A percentile compares a stretch with the other conserved stretches of the same genome.
phyloP scores from a whole-genome alignment of 2,329 filamentous ascomycete species.

The Aureobasidium melanogenum region DNA sequence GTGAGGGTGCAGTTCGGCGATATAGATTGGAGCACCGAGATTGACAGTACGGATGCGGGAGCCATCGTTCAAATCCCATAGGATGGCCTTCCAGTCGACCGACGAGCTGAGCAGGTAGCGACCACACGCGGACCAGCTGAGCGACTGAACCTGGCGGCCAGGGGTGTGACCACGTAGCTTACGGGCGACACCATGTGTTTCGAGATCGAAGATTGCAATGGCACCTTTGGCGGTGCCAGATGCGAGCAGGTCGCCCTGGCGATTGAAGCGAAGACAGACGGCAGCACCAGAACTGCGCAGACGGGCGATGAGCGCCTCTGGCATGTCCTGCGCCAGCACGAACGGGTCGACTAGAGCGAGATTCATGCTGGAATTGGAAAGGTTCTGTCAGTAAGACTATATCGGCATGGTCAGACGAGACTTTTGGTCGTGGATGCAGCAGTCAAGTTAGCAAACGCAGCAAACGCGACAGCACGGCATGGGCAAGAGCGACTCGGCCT shows the following conservation, averaged over 20 bases:
- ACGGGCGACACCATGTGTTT: constrained; percentile 91
- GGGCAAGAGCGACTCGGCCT: background rate
- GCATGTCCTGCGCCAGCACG: constrained; percentile 71
- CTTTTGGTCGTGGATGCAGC: background rate
- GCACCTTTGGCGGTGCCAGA: constrained; percentile 87
- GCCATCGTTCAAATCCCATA: constrained; percentile 82
- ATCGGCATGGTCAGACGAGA: background rate
- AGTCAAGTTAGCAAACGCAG: background rate
- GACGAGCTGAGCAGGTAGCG: constrained; percentile 86
- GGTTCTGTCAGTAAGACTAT: background rate
- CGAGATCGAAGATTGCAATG: constrained; percentile 91
- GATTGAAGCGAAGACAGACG: constrained; percentile 74
- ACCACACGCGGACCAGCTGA: constrained; percentile 92
- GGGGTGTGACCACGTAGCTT: constrained; percentile 83
- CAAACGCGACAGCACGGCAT: background rate
- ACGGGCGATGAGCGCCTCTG: constrained; percentile 79
- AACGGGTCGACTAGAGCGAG: constrained; percentile 63
- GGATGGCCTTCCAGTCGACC: constrained; percentile 90
- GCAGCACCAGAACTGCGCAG: constrained; percentile 61
- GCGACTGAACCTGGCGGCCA: constrained; percentile 73
- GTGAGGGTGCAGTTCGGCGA: constrained; percentile 86
- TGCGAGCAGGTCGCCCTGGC: constrained; percentile 86
- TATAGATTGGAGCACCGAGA: constrained; percentile 89
- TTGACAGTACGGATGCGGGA: constrained; percentile 71
- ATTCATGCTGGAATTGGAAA: constrained; percentile 47